Evolutionary conservation across 164 flowering plant genomes (phyloP).

Genomic region (Liquidambar formosana): DNA sequence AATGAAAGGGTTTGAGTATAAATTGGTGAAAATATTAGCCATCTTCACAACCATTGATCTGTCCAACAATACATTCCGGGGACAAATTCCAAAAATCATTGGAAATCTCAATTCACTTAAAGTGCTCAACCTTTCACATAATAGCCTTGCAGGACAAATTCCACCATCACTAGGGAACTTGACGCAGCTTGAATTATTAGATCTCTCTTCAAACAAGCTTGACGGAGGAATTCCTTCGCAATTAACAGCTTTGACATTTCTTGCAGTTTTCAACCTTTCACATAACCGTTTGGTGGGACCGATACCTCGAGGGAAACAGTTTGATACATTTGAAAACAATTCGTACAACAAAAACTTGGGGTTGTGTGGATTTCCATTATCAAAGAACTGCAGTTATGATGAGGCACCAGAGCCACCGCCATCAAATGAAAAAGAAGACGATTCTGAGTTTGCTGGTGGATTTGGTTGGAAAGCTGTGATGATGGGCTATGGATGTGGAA

Average conservation of each 20-base stretch:
- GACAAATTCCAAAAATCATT: constrained; percentile 1
- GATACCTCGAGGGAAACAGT: constrained; percentile 12
- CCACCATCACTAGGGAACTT: constrained; percentile 4
- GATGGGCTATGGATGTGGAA: constrained; percentile 6
- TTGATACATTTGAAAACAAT: constrained; percentile 2
- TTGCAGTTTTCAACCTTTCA: constrained; percentile 9
- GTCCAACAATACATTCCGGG: constrained; percentile 9
- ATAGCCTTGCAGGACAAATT: constrained; percentile 3
- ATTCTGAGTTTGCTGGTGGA: not conserved
- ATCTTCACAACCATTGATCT: constrained; percentile 9
- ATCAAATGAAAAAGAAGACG: not conserved
- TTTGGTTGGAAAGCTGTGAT: constrained; percentile 2
- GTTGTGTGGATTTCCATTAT: constrained; percentile 12
- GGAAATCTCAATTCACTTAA: constrained; percentile 8
- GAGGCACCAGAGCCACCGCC: not conserved
- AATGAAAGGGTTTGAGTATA: not conserved
- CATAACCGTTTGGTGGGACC: not conserved
- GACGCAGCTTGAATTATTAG: constrained; percentile 4
- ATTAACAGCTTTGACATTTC: constrained; percentile 1
- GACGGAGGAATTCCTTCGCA: constrained; percentile 3
- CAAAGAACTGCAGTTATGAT: not conserved
- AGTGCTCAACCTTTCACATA: constrained; percentile 2
- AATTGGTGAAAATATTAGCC: not conserved
- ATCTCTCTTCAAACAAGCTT: constrained; percentile 7
- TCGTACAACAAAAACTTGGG: constrained; percentile 4